Conservation (phyloP, 1,139 yeast species). For the Taphrina sp. region DNA sequence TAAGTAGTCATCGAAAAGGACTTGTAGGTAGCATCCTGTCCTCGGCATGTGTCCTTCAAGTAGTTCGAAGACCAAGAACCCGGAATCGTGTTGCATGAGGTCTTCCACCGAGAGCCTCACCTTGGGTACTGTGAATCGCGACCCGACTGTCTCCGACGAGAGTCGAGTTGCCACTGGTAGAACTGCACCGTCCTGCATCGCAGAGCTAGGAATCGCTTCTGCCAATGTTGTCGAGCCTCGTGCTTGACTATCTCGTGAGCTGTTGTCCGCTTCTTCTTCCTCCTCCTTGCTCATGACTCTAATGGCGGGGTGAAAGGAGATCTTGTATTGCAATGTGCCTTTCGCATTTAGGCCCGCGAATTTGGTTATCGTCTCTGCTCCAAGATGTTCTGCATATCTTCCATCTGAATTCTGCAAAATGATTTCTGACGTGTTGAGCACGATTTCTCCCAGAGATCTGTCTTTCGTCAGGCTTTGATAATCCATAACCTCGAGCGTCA, state of each 20-base stretch:
- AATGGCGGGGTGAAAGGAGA: slow-evolving; percentile 77
- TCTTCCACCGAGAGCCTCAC: slow-evolving; percentile 63
- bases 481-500: slow-evolving; percentile 89
- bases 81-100: slow-evolving; percentile 62
- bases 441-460: slow-evolving; percentile 80
- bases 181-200: not conserved
- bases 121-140: slow-evolving; percentile 45
- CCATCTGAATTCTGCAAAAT: slow-evolving; percentile 64
- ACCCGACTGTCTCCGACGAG: not conserved
- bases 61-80: slow-evolving; percentile 70
- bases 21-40: slow-evolving; percentile 62
- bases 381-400: slow-evolving; percentile 58
- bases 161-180: not conserved
- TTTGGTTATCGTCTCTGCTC: slow-evolving; percentile 58
- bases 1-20: slow-evolving; percentile 71
- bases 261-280: slow-evolving; percentile 37
- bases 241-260: slow-evolving; percentile 2
- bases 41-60: slow-evolving; percentile 57
- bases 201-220: not conserved
- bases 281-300: slow-evolving; percentile 74
- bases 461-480: slow-evolving; percentile 73
- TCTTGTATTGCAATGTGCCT: slow-evolving; percentile 69
- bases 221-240: not conserved
- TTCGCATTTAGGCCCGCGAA: slow-evolving; percentile 70
- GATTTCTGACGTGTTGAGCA: slow-evolving; percentile 63